Evolutionary conservation across 768 basidiomycete species (phyloP), one percentile per base, ranked within the genome.

Genomic region (Gyrodon lividus): DNA sequence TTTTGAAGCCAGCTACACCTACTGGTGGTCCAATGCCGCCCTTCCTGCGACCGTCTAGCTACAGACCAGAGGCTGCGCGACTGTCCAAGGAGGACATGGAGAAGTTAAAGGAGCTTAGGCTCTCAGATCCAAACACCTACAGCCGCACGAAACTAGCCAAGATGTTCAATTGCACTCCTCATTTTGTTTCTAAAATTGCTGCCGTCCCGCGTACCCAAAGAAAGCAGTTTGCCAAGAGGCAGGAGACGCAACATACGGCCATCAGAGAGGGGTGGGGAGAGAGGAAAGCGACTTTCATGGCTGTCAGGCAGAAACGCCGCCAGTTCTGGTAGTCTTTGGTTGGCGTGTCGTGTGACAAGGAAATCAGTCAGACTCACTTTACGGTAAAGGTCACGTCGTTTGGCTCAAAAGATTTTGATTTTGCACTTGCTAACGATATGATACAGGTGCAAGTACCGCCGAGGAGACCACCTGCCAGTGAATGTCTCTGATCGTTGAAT

Each of bases 81-180:
- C 67, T 81, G 48, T 76, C 80, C 0, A 77, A 77, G 40, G 78
- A 79, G 46, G 71, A 74, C 42, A 66, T 91, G 13, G 74, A 71
- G 37, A 74, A 81, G 58, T 80, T 92, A 43, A 77, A 78, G 33
- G 58, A 74, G 19, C 76, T 92, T 44, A 76, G 90, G 46, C 69
- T 64, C 44, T 71, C 72, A 48, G 71, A 89, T 63, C 89, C 88
- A 0, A 62, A 60, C 6, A 72, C 66, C 30, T 86, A 84, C 69
- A 86, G 84, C 49, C 77, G 85, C 39, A 70, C 70, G 51, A 78
- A 74, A 66, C 77, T 93, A n/a, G 89, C 92, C 24, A 77, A 79
- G 64, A 82, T 80, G 77, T 94, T 93, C 67, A 77, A 77, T 13
- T 88, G 87, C 73, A 83, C 87, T 8, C 75, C 79, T 40, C 71